phyloP scores from a whole-genome alignment of 2,329 filamentous ascomycete genomes.

The Xylaria arbuscula region DNA sequence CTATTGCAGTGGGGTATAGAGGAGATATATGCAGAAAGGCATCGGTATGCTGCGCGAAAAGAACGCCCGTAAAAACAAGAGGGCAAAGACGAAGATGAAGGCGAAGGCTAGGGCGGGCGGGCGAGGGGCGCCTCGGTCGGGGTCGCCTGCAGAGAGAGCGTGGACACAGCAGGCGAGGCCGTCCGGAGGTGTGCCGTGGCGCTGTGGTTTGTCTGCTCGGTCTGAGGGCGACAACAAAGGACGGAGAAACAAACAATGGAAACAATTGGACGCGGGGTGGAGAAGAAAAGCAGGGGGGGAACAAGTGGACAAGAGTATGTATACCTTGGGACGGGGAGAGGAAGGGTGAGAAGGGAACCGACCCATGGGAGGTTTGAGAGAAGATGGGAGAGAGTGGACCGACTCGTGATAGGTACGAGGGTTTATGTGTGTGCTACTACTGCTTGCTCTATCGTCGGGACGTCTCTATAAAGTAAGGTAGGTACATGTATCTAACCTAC shows the following conservation, averaged over 20 bases:
- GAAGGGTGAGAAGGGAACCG: slow-evolving; percentile 10
- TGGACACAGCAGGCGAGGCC: slow-evolving; percentile 14
- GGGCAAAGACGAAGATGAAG: slow-evolving; percentile 6
- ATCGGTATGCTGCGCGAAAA: slow-evolving; percentile 23
- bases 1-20: slow-evolving; percentile 24
- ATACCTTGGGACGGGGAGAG: slow-evolving; percentile 12
- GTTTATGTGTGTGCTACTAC: neutral
- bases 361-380: slow-evolving; percentile 23
- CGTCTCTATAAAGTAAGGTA: too few relatives aligned
- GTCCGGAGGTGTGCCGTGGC: slow-evolving; percentile 33
- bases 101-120: neutral
- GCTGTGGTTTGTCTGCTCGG: slow-evolving; percentile 20
- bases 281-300: slow-evolving; percentile 24
- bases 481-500: too few relatives aligned
- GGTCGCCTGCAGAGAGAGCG: slow-evolving; percentile 10
- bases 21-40: slow-evolving; percentile 17
- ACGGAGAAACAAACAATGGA: slow-evolving; percentile 39
- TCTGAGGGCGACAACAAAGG: slow-evolving; percentile 31
- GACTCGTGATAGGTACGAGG: slow-evolving; percentile 24
- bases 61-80: slow-evolving; percentile 27
- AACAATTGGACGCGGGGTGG: slow-evolving; percentile 35
- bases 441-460: too few relatives aligned
- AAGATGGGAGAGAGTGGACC: slow-evolving; percentile 30
- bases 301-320: slow-evolving; percentile 1
- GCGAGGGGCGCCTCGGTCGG: neutral